Percentiles rank a stretch among this genome's conserved stretches.
These are phyloP conservation scores for Actinomortierella ambigua DNA, from an alignment of 371 early-diverging fungal genomes.

Conservation along the genomic window DNA sequence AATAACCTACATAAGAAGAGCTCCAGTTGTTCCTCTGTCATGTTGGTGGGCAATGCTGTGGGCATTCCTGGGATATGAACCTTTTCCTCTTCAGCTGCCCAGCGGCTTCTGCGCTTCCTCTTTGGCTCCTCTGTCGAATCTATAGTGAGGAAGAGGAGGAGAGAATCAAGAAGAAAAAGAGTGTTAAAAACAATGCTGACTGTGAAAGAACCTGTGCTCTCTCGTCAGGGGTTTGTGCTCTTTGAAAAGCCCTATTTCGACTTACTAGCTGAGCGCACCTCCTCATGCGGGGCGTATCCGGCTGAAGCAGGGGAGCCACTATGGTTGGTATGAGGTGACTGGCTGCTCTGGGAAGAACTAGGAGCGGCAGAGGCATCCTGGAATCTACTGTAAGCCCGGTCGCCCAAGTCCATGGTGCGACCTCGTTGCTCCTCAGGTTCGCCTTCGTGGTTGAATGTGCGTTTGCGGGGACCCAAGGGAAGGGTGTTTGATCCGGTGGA, in stretches of 20 bases:
- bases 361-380: neutral
- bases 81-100: constrained; percentile 81
- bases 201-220: no score
- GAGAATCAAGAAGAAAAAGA: neutral
- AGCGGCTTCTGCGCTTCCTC: constrained; percentile 77
- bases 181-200: neutral
- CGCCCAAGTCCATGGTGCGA: constrained; percentile 40
- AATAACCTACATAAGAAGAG: constrained; percentile 76
- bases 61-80: constrained; percentile 81
- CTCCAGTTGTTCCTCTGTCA: constrained; percentile 82
- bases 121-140: constrained; percentile 49
- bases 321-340: no score
- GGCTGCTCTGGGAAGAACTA: no score
- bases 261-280: no score
- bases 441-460: constrained; percentile 34
- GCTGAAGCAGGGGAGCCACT: no score
- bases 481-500: constrained; percentile 60
- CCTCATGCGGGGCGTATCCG: no score
- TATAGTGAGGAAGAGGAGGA: no score
- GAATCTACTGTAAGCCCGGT: constrained; percentile 25
- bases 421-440: constrained; percentile 26
- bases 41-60: constrained; percentile 77
- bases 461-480: constrained; percentile 57
- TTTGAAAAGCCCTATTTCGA: no score
- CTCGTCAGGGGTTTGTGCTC: no score